A percentile compares a stretch with the other conserved stretches of the same genome.
Evolutionary conservation across 176 grass and related monocot species (phyloP).

Genomic region (Aechmea fasciata): DNA sequence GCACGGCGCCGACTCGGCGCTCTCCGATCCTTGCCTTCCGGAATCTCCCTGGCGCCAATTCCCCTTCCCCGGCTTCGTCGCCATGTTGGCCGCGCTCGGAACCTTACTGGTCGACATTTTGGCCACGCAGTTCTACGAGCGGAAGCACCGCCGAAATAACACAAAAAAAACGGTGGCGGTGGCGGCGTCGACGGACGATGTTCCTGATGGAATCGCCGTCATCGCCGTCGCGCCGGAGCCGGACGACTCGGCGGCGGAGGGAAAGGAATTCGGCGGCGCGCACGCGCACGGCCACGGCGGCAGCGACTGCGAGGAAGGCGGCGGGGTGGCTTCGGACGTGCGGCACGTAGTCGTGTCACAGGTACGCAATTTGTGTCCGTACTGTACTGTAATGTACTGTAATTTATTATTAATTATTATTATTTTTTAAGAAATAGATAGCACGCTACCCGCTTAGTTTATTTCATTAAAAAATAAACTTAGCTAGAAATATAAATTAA

Average conservation of each 20-base stretch:
- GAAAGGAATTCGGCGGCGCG: too few species aligned
- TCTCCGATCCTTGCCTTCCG: conserved; percentile 50
- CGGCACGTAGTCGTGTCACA: too few species aligned
- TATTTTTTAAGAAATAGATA: too few species aligned
- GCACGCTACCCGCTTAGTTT: too few species aligned
- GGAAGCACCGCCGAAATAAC: conserved; percentile 1
- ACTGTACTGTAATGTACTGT: too few species aligned
- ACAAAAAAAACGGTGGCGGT: not conserved
- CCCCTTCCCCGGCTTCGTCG: conserved; percentile 52
- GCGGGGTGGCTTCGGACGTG: too few species aligned
- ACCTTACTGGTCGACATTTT: conserved; percentile 65
- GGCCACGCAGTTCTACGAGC: conserved; percentile 36
- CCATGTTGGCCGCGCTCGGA: conserved; percentile 63
- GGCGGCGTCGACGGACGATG: conserved; percentile 6
- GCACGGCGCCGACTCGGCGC: conserved; percentile 45
- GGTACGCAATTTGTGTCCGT: too few species aligned
- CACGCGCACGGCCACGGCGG: conserved; percentile 10
- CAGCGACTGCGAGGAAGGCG: not conserved
- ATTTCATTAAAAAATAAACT: too few species aligned
- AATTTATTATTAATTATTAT: not conserved
- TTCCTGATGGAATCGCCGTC: not conserved
- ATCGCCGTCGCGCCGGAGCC: too few species aligned
- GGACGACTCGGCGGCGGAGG: too few species aligned
- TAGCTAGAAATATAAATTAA: too few species aligned
- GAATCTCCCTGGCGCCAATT: conserved; percentile 36